Evolutionary conservation across 768 basidiomycete genomes (phyloP), one percentile per base, ranked within the genome.

Genomic region (Amylocystis lapponica): DNA sequence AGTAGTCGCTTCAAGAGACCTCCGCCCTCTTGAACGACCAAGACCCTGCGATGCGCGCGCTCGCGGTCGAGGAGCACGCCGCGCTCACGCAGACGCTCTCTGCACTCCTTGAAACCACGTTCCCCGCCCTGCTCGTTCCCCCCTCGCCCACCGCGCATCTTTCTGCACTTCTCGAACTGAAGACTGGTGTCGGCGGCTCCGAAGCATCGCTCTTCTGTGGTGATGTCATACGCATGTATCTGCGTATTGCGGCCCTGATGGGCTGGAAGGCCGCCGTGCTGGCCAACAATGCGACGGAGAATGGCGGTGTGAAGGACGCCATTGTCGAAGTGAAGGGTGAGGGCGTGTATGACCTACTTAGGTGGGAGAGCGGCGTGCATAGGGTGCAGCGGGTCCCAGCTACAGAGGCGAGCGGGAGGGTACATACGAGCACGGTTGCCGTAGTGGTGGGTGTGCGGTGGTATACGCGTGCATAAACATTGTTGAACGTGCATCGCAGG

Each of bases 361-460:
- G 82, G 27, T 93, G 85, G 81, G 96, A 99, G 63, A 92, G 86
- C 46, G 96, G 96, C 2, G 92, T 99, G 0, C 96, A 98, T 66
- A 74, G 96, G 2, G 92, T 99, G 0, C 95, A 98, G 66, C 66
- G 96, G 31, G 88, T 98, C 1, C 96, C 96, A 1, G 80, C 80
- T 8, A 98, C 93, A 3, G 95, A 97, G 54, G 70, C 83, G 2
- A 81, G 78, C 46, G 95, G 95, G 5, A 70, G 95, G 37, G 79
- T 88, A 22, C 96, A 98, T 57, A 95, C 95, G 0, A 93, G 90
- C 53, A 95, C 95, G 0, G 84, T 90, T 8, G 79, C 90, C 2
- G 75, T 89, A 12, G 76, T 96, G 45, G 94, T 93, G 53, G 48
- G 81, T 75, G 31, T 25, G 19, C 29, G 13, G 19, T n/a, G n/a